Base-by-base conservation (phyloP, 1,284 basidiomycete genomes). In the Rhodotorula mucilaginosa region DNA sequence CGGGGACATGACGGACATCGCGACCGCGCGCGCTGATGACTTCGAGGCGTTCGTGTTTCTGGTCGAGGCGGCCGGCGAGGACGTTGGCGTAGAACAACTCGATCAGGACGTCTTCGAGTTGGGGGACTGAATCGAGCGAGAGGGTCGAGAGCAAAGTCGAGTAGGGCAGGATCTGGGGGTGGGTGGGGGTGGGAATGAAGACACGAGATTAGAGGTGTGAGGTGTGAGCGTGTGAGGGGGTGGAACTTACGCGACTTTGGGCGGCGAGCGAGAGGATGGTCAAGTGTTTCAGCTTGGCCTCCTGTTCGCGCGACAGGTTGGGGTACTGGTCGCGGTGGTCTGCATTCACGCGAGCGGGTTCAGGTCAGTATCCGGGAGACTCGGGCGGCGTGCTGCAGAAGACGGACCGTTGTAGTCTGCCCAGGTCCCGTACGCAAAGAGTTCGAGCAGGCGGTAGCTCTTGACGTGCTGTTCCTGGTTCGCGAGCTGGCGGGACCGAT, bases 101-200 rank as follows among this genome's bases (percentile, higher is more conserved):
- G 80, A 99, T 97, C 80, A 97, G 90, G 74, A 97, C 86, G 81
- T 97, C 94, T 80, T 98, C 96, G 6, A 98, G 87, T 74, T 91
- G 90, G 63, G 92, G 88, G 65, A 92, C 87, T 2, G 86, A 88
- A 3, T 86, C 84, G 80, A 93, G 86, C 60, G 91, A 85, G 26
- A 97, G 86, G 2, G 85, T 83, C 64, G 85, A 79, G 19, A 90
- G 85, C 1, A 94, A 84, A 58, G 85, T 82, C 18, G 85, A 79
- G 80, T 93, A 93, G 0, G 90, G 87, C 6, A 93, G 85, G 70
- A 90, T 89, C 91, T 92, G 34, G 34, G 34, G 6, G 34, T 34
- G 34, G 34, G 34, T 34, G 74, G 65, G 47, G 13, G 1, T 44
- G 21, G 29, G 23, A 23, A 44, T 8, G 8, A 44, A 8, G 52